These are phyloP conservation scores for Exophiala spinifera DNA, from an alignment of 2,329 filamentous ascomycete species.

Conservation along the genomic window DNA sequence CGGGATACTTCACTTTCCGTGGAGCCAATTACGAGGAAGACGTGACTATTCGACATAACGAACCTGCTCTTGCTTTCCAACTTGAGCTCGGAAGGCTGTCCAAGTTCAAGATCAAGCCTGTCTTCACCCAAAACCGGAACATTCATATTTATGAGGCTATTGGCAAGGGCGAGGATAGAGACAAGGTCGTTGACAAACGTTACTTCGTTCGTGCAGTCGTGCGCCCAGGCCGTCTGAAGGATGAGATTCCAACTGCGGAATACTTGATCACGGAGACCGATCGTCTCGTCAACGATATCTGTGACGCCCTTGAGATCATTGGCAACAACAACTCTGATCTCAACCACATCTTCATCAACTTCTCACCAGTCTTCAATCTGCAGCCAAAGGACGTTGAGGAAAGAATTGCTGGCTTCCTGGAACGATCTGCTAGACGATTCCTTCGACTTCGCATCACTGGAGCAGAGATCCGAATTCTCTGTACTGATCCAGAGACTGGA, in stretches of 20 bases:
- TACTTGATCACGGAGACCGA: constrained; percentile 98
- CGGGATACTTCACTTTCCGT: constrained; percentile 97
- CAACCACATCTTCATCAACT: constrained; percentile 99
- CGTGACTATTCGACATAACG: constrained; percentile 91
- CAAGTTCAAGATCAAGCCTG: constrained; percentile 97
- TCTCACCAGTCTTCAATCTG: constrained; percentile 92
- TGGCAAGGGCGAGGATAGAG: constrained; percentile 89
- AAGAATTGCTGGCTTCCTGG: constrained; percentile 89
- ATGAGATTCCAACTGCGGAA: constrained; percentile 97
- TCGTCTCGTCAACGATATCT: constrained; percentile 93
- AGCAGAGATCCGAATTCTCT: constrained; percentile 97
- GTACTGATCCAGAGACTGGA: constrained; percentile 82
- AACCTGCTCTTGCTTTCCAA: constrained; percentile 97
- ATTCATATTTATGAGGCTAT: constrained; percentile 98
- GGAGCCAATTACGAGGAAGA: constrained; percentile 87
- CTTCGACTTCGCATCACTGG: constrained; percentile 96
- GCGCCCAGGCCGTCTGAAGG: constrained; percentile 85
- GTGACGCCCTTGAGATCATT: constrained; percentile 96
- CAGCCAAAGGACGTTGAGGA: constrained; percentile 86
- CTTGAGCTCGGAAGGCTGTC: constrained; percentile 89
- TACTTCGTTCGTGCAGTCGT: constrained; percentile 98
- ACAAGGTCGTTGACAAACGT: constrained; percentile 68
- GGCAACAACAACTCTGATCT: constrained; percentile 99
- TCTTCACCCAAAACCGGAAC: constrained; percentile 98
- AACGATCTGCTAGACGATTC: constrained; percentile 89